Base-by-base conservation (phyloP, 2,329 filamentous ascomycete genomes). In the Xylariaceae sp. region DNA sequence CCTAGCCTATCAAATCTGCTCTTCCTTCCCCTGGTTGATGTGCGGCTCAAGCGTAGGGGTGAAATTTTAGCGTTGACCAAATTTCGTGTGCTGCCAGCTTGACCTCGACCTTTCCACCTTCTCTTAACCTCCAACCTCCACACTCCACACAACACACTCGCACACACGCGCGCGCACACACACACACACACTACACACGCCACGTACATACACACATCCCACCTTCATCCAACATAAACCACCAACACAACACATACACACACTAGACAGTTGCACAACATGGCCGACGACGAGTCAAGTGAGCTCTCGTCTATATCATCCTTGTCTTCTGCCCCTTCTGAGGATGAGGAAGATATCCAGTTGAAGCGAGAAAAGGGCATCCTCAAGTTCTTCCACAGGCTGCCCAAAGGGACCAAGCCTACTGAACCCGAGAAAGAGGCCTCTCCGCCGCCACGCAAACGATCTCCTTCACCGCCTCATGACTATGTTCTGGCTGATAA, bases 401-500 rank as follows among this genome's bases (percentile, higher is more conserved):
- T 80, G 53, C 77, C 79, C 67, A 76, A 80, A 65, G 74, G 74
- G 63, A 68, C 73, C 52, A 71, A 71, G 60, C 61, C 72, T 29
- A 67, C 69, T 44, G 63, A 74, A 60, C 69, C 81, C 59, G 75
- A 81, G 67, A 83, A 81, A 74, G 81, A 85, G 67, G 76, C 80
- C 51, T 84, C 86, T 65, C 86, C 88, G 61, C 86, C 86, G 55
- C 81, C 86, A 68, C 86, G 85, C 69, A 96, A 95, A 80, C 83
- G 93, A 72, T 87, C 89, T 55, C 88, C 91, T 19, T 97, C 93
- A 64, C 93, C 93, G 65, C 88, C 91, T 7, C 93, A 97, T 74
- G 91, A 96, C 80, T 90, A 89, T 74, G 88, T 91, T 23, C 80
- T 97, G 54, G 91, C 91, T 60, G 93, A 98, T 73, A 96, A 96